Conservation (phyloP, 78 protist genomes). For the Reticulomyxa filosa region DNA sequence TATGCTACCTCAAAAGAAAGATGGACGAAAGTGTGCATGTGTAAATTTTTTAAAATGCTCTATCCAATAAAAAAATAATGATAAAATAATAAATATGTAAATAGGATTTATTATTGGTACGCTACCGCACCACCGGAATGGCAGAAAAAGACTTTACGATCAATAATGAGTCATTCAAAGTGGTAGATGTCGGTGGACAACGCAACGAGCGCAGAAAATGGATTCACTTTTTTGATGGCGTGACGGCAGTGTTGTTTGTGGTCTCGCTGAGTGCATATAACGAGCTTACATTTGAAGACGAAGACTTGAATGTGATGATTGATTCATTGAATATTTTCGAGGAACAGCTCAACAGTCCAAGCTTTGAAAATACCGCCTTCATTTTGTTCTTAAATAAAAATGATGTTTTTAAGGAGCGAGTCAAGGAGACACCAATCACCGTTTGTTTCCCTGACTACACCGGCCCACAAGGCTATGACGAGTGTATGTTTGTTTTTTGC, state of each 20-base stretch:
- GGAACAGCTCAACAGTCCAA: constrained; percentile 56
- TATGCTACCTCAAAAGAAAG: too few species aligned
- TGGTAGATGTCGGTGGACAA: constrained; percentile 17
- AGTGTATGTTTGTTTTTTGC: too few species aligned
- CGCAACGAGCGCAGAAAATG: constrained; percentile 16
- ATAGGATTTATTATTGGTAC: constrained; percentile 55
- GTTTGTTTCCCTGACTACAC: not conserved
- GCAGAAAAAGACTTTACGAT: not conserved
- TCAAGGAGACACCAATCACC: not conserved
- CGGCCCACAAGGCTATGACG: not conserved
- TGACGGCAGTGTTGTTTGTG: constrained; percentile 6
- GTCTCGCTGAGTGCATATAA: not conserved
- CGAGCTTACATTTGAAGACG: not conserved
- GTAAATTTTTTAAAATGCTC: too few species aligned
- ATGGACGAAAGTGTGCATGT: too few species aligned
- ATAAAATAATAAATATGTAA: too few species aligned
- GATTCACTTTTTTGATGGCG: not conserved
- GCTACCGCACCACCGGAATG: constrained; percentile 72
- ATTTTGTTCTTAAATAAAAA: constrained; percentile 1
- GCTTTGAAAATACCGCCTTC: not conserved
- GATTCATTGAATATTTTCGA: constrained; percentile 13
- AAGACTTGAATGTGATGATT: not conserved
- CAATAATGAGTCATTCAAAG: not conserved
- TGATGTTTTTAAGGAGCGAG: not conserved
- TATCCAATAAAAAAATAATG: too few species aligned